Percentiles rank a stretch among this genome's conserved stretches.
These are phyloP conservation scores for Rhodosporidiobolus odoratus DNA, from an alignment of 768 basidiomycete genomes.

Conservation along the genomic window DNA sequence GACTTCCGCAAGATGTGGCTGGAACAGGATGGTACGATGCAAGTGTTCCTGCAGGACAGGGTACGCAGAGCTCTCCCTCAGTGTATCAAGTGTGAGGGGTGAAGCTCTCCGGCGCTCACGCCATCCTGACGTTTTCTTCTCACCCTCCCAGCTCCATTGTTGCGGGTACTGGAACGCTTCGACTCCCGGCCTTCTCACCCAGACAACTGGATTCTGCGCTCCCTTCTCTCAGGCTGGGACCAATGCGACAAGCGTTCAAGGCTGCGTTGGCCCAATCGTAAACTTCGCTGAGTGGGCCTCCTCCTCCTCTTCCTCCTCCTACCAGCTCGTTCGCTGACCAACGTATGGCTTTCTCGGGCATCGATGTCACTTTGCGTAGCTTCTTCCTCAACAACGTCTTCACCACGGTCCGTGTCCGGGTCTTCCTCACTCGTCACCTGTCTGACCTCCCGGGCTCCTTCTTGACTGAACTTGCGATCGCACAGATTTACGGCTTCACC, in stretches of 20 bases:
- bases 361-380: background rate
- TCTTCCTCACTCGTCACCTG: too few relatives aligned
- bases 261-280: slow-evolving; percentile 18
- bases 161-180: slow-evolving; percentile 27
- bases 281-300: slow-evolving; percentile 9
- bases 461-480: too few relatives aligned
- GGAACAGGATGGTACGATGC: background rate
- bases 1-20: slow-evolving; percentile 16
- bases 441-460: background rate
- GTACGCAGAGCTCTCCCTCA: background rate
- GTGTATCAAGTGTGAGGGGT: too few relatives aligned
- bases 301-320: background rate
- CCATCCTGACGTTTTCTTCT: too few relatives aligned
- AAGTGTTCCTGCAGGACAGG: slow-evolving; percentile 28
- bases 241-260: slow-evolving; percentile 2
- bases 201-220: slow-evolving; percentile 22
- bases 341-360: background rate
- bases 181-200: slow-evolving; percentile 12
- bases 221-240: background rate
- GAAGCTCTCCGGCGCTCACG: too few relatives aligned
- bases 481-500: slow-evolving; percentile 33
- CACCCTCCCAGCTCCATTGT: slow-evolving; percentile 16
- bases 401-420: slow-evolving; percentile 7
- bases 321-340: background rate
- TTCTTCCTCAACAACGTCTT: slow-evolving; percentile 35